These are phyloP conservation scores for Mycosphaerella sp. DNA, from an alignment of 2,329 filamentous ascomycete genomes.

Conservation along the genomic window DNA sequence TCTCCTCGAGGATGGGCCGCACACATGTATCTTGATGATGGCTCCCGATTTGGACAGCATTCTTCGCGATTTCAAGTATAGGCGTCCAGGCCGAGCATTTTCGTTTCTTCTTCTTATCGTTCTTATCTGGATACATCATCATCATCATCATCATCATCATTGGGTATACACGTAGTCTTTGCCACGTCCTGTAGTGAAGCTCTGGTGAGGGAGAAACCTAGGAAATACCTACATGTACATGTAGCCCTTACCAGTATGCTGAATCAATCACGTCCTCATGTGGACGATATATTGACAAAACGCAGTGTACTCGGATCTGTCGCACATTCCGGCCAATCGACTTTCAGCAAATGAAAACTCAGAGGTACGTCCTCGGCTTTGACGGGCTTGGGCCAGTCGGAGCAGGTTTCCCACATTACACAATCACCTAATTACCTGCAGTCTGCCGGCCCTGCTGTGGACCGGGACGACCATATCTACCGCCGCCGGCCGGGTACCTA, in stretches of 20 bases:
- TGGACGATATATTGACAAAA: constrained; percentile 41
- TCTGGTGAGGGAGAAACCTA: not conserved
- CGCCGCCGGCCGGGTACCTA: not conserved
- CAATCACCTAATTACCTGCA: not conserved
- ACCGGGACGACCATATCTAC: constrained; percentile 7
- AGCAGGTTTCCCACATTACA: constrained; percentile 4
- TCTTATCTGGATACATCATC: no score
- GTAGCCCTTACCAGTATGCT: constrained; percentile 33
- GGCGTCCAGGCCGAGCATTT: no score
- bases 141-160: no score
- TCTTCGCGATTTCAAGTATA: constrained; percentile 21
- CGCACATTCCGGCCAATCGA: constrained; percentile 36
- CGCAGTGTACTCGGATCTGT: constrained; percentile 38
- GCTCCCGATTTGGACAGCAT: constrained; percentile 35
- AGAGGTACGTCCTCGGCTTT: constrained; percentile 12
- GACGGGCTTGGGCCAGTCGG: not conserved
- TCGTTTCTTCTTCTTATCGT: no score
- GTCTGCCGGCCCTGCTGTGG: not conserved
- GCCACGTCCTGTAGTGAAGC: constrained; percentile 33
- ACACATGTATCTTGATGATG: constrained; percentile 27
- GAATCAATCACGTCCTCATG: constrained; percentile 41
- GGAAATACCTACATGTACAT: no score
- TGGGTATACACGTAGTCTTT: constrained; percentile 30
- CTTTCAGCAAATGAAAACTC: constrained; percentile 41
- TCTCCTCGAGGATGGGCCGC: constrained; percentile 32